These are phyloP conservation scores for Gleditsia sinensis DNA, from an alignment of 306 rosid species.

Conservation along the genomic window DNA sequence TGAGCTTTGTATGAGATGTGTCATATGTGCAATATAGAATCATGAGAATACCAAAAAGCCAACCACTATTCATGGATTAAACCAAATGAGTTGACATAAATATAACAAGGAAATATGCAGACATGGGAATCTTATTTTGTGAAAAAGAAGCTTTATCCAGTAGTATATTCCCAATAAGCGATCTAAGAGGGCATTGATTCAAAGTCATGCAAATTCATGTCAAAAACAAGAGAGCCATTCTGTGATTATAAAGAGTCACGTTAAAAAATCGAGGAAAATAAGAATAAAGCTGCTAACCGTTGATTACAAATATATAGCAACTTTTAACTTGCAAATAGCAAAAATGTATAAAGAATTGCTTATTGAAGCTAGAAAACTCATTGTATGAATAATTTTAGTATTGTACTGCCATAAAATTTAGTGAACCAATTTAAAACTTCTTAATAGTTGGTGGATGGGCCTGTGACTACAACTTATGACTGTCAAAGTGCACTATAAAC, in stretches of 20 bases:
- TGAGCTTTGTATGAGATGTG: background rate
- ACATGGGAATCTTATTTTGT: background rate
- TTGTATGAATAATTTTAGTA: conserved; percentile 21
- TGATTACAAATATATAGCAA: background rate
- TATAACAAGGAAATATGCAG: conserved; percentile 1
- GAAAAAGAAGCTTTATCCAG: conserved; percentile 15
- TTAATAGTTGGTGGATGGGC: conserved; percentile 5
- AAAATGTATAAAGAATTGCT: background rate
- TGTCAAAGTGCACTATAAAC: conserved; percentile 8
- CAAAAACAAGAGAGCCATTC: background rate
- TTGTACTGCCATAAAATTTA: conserved; percentile 3
- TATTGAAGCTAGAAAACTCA: conserved; percentile 1
- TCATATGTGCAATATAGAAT: conserved; percentile 3
- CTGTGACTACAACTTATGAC: conserved; percentile 15
- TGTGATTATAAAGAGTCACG: background rate
- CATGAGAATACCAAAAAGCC: conserved; percentile 14
- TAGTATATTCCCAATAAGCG: background rate
- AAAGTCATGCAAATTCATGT: background rate
- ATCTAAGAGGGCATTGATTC: background rate
- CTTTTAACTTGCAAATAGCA: background rate
- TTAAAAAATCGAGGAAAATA: background rate
- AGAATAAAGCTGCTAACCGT: background rate
- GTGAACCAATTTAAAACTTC: conserved; percentile 21
- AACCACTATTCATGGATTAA: background rate
- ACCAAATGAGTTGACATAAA: conserved; percentile 10